Base-by-base conservation (phyloP, 164 flowering plant species). In the Berberis vulgaris region DNA sequence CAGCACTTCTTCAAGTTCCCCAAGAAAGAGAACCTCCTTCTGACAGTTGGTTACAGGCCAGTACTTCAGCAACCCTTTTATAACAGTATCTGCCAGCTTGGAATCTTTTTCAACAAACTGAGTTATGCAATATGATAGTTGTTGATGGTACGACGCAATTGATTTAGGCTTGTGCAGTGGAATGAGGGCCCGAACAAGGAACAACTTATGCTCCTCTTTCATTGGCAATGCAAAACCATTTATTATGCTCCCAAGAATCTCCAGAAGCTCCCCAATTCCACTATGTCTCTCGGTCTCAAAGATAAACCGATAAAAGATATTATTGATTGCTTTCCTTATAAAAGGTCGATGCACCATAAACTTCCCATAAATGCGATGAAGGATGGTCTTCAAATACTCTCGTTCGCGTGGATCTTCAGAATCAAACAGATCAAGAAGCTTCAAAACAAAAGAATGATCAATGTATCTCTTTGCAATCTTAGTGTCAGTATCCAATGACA, bases 151-250 rank as follows among this genome's bases (percentile, higher is more conserved):
- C 56, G 71, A 44, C 5, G 72, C 75, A 53, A 79, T 45, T 5
- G 76, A 46, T 54, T 79, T 82, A 9, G 85, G 85, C 66, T 82
- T 82, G 61, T 82, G 85, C 13, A 82, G 75, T 3, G 85, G 85
- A 12, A 82, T 78, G 56, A 82, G 80, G 7, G 83, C 83, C 45
- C 85, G 70, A 42, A 79, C 76, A 41, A 81, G 82, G 60, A 81
- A 81, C 77, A 81, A 60, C 72, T 81, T 79, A 66, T 81, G 84
- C 63, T 81, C 84, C 77, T 81, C 82, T 62, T 81, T 81, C 82
- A 81, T 74, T 12, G 82, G 83, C 69, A 82, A 53, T 2, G 83
- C 85, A 73, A 82, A 82, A 41, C 85, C 85, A 69, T 77, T 80
- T 10, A 80, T 80, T 42, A 80, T 75, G 49, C 83, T 80, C 41